Percentiles rank a stretch among this genome's conserved stretches.
phyloP scores from a whole-genome alignment of 768 basidiomycete genomes.

The Lentinus brumalis region DNA sequence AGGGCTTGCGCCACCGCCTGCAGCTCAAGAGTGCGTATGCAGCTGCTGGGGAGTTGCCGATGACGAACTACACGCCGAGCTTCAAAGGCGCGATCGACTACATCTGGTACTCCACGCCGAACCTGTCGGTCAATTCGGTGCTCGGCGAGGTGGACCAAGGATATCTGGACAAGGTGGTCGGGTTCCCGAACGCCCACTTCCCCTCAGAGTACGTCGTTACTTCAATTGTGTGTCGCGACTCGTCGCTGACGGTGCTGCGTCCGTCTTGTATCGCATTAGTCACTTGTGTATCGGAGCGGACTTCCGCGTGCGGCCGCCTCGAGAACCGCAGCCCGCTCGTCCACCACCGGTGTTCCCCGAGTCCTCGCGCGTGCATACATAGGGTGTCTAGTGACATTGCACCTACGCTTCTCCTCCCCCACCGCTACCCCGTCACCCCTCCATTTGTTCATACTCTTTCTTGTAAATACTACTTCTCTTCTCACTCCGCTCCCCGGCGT shows the following conservation, averaged over 20 bases:
- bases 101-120: constrained; percentile 84
- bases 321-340: constrained; percentile 42
- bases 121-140: constrained; percentile 77
- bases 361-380: constrained; percentile 38
- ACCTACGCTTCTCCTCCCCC: constrained; percentile 17
- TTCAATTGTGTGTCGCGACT: background rate
- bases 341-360: constrained; percentile 43
- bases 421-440: constrained; percentile 19
- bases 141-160: constrained; percentile 82
- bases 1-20: constrained; percentile 80
- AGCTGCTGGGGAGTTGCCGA: constrained; percentile 54
- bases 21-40: constrained; percentile 86
- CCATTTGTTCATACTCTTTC: constrained; percentile 29
- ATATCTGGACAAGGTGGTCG: constrained; percentile 90
- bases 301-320: constrained; percentile 79
- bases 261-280: constrained; percentile 39
- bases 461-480: constrained; percentile 11
- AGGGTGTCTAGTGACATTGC: constrained; percentile 9
- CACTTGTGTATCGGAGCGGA: constrained; percentile 73
- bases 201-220: constrained; percentile 84
- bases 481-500: constrained; percentile 4
- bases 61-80: constrained; percentile 90
- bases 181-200: constrained; percentile 96
- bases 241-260: constrained; percentile 7
- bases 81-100: constrained; percentile 92